Evolutionary conservation across 495 filamentous ascomycete species (phyloP).

Genomic region (Penicillium atrosanguineum): DNA sequence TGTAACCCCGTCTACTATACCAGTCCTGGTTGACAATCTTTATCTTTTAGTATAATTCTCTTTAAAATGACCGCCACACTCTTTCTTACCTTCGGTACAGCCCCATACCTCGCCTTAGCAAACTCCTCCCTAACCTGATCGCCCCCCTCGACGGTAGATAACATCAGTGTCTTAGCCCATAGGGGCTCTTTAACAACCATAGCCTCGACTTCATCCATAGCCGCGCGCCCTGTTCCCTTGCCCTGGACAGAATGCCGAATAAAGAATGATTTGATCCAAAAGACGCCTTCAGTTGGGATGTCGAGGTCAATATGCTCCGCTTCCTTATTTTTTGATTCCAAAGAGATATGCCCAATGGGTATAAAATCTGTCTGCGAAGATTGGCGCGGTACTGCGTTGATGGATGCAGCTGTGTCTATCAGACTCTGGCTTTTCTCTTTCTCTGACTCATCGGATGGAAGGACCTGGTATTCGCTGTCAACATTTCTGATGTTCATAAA

Average conservation of each 20-base stretch:
- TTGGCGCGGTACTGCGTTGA: constrained; percentile 17
- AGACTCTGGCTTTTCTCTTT: constrained; percentile 4
- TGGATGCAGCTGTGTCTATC: constrained; percentile 20
- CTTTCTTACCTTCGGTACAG: constrained; percentile 23
- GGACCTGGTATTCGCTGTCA: constrained; percentile 2
- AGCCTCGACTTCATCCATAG: constrained; percentile 27
- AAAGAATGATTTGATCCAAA: constrained; percentile 32
- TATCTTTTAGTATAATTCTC: background rate
- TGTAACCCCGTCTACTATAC: constrained; percentile 21
- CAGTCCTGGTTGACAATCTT: constrained; percentile 19
- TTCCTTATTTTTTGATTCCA: constrained; percentile 21
- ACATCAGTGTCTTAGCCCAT: constrained; percentile 17
- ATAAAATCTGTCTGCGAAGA: constrained; percentile 14
- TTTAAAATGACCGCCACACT: background rate
- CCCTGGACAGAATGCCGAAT: constrained; percentile 17
- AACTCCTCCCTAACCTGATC: constrained; percentile 22
- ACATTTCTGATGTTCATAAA: background rate
- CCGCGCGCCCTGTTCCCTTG: constrained; percentile 25
- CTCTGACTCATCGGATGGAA: constrained; percentile 10
- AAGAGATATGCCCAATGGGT: constrained; percentile 32
- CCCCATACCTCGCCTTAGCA: constrained; percentile 12
- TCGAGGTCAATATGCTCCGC: constrained; percentile 15
- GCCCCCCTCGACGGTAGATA: constrained; percentile 18
- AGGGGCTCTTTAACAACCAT: constrained; percentile 27
- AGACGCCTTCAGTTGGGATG: constrained; percentile 15